phyloP scores from a whole-genome alignment of 805 yeast genomes.

The Saturnispora gosingensis region DNA sequence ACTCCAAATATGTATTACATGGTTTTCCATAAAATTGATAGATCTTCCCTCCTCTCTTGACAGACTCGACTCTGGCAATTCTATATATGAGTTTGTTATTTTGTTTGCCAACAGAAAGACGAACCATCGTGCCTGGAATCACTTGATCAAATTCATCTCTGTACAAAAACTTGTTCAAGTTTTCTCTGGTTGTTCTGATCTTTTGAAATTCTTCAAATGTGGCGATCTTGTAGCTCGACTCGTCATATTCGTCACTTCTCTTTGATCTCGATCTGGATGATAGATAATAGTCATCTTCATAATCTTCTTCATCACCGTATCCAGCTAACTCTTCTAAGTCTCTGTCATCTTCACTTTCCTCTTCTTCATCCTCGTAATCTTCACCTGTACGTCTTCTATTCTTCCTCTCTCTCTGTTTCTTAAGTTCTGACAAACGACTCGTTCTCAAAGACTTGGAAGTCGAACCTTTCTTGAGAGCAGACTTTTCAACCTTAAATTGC shows the following conservation, averaged over 20 bases:
- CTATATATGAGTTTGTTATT: conserved; percentile 63
- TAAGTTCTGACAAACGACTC: conserved; percentile 28
- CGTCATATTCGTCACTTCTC: conserved; percentile 34
- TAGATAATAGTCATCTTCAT: conserved; percentile 23
- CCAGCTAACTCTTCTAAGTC: conserved; percentile 26
- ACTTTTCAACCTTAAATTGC: conserved; percentile 37
- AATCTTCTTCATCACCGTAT: conserved; percentile 32
- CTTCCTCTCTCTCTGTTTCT: conserved; percentile 29
- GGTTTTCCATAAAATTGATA: conserved; percentile 35
- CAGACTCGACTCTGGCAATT: conserved; percentile 70
- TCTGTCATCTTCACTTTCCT: conserved; percentile 22
- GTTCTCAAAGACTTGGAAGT: conserved; percentile 24
- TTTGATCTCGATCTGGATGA: conserved; percentile 27
- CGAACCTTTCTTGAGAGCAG: conserved; percentile 23
- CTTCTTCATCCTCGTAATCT: conserved; percentile 29
- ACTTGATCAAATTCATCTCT: conserved; percentile 71
- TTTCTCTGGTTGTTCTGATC: conserved; percentile 67
- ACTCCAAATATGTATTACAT: conserved; percentile 49
- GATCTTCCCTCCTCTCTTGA: conserved; percentile 31
- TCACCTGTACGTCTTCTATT: conserved; percentile 15
- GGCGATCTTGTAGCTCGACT: conserved; percentile 32
- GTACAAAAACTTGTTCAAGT: conserved; percentile 65
- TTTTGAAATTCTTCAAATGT: conserved; percentile 48
- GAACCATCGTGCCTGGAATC: conserved; percentile 67
- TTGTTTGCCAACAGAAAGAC: conserved; percentile 71